Base-by-base conservation (phyloP, 163 green algal species). In the Volvox carteri region DNA sequence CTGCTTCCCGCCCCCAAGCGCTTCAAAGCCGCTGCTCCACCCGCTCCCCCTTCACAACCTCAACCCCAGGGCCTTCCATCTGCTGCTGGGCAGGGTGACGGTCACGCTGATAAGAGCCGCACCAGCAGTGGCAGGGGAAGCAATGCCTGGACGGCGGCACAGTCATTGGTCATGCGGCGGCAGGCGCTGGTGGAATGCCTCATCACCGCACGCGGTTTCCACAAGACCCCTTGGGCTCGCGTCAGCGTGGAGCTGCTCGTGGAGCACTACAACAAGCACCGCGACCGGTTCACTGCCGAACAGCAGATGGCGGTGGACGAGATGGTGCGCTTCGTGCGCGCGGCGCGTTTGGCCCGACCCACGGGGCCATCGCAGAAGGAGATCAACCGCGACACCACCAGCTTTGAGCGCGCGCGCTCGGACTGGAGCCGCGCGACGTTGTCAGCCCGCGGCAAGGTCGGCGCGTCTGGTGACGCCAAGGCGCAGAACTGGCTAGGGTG, bases 331-430 rank as follows among this genome's bases (percentile, higher is more conserved):
- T 93, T 88, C 72, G 87, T 92, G 48, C 70, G 85, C 3, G 46
- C 67, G 21, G 60, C 73, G 21, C 52, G 91, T 7, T 56, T 74
- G 37, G 41, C 72, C 21, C 76, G 85, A 67, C 73, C 89, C 78
- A 37, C 44, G 44, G 86, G 88, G 62, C 86, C 81, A 23, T 90
- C n/a, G 3, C 74, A 84, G 42, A 91, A 85, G 48, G 86, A 84
- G 81, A 83, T 92, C 65, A 90, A 88, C 67, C 85, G 87, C 6
- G 90, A 92, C 89, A 91, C 76, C 25, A 93, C 93, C 30, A 83
- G 79, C 50, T 90, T 91, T 87, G 93, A 92, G 89, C 77, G 76
- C 48, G 93, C 80, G 70, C 85, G 90, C 44, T 86, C 42, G 28
- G 90, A 80, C 65, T 91, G 85, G 93, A 91, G 76, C 80, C 52